Percentiles rank a stretch among this genome's conserved stretches.
Evolutionary conservation across 2,329 filamentous ascomycete genomes (phyloP).

Genomic region (Colletotrichum theobromicola): DNA sequence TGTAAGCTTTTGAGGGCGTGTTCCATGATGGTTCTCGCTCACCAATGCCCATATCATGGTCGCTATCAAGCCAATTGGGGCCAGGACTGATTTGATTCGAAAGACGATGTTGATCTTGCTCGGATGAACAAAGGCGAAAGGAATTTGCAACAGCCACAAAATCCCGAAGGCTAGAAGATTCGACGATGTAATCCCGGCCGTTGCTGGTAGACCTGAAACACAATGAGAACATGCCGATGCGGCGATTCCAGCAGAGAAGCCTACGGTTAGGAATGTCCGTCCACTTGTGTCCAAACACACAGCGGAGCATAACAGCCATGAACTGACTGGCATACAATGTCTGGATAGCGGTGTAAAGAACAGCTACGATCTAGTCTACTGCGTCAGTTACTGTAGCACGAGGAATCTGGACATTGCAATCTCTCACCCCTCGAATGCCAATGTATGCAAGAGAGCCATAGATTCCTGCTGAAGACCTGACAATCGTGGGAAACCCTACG

Average conservation of each 20-base stretch:
- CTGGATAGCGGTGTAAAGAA: slow-evolving; percentile 21
- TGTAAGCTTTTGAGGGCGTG: not conserved
- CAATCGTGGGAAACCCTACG: slow-evolving; percentile 17
- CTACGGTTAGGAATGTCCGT: slow-evolving; percentile 3
- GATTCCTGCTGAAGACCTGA: slow-evolving; percentile 10
- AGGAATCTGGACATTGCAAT: not conserved
- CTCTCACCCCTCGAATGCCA: slow-evolving; percentile 2
- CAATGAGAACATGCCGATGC: not conserved
- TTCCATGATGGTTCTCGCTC: not conserved
- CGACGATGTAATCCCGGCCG: not conserved
- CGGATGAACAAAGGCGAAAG: not conserved
- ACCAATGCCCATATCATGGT: not conserved
- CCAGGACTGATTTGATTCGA: not conserved
- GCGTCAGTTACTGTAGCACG: not conserved
- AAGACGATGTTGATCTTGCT: not conserved
- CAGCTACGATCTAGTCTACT: not conserved
- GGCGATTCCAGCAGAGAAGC: not conserved
- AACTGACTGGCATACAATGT: slow-evolving; percentile 19
- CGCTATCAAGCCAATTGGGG: not conserved
- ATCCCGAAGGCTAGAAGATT: not conserved
- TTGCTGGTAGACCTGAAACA: not conserved
- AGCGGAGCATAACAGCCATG: slow-evolving; percentile 18
- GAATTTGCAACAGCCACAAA: not conserved
- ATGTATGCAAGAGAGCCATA: slow-evolving; percentile 16
- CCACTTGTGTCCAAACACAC: slow-evolving; percentile 21